A percentile compares a stretch with the other conserved stretches of the same genome.
Evolutionary conservation across 2,329 filamentous ascomycete species (phyloP).

Genomic region (Aspergillus oerlinghausenensis): DNA sequence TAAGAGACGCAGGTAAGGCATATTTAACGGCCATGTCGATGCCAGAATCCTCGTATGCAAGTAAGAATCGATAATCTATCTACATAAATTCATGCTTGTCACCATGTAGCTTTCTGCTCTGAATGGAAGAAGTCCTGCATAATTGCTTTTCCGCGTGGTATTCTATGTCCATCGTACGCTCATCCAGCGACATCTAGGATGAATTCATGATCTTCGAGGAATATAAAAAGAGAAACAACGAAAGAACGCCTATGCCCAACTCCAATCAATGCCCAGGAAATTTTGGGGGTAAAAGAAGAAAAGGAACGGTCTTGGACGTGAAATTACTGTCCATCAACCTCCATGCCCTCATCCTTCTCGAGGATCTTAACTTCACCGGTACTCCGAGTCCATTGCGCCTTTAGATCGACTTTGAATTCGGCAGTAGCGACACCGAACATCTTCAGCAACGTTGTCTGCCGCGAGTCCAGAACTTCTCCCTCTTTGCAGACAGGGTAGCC

Average conservation of each 20-base stretch:
- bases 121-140: slow-evolving; percentile 6
- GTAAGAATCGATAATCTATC: slow-evolving; percentile 17
- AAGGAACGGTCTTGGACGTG: slow-evolving; percentile 14
- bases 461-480: slow-evolving; percentile 78
- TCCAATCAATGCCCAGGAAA: slow-evolving; percentile 34
- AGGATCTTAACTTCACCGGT: slow-evolving; percentile 39
- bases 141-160: slow-evolving; percentile 25
- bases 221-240: slow-evolving; percentile 16
- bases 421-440: slow-evolving; percentile 86
- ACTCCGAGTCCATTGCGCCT: slow-evolving; percentile 56
- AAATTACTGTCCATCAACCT: slow-evolving; percentile 34
- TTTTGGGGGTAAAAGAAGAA: slow-evolving; percentile 21
- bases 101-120: not conserved
- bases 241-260: slow-evolving; percentile 33
- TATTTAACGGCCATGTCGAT: slow-evolving; percentile 23
- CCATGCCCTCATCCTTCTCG: slow-evolving; percentile 37
- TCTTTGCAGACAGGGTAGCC: slow-evolving; percentile 76
- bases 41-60: slow-evolving; percentile 16
- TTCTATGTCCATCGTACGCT: slow-evolving; percentile 30
- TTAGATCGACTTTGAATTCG: slow-evolving; percentile 78
- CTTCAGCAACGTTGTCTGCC: slow-evolving; percentile 91
- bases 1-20: slow-evolving; percentile 45
- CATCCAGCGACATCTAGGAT: slow-evolving; percentile 22
- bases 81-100: not conserved
- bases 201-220: slow-evolving; percentile 12